phyloP scores from a whole-genome alignment of 306 rosid genomes.

The Alnus rubra region DNA sequence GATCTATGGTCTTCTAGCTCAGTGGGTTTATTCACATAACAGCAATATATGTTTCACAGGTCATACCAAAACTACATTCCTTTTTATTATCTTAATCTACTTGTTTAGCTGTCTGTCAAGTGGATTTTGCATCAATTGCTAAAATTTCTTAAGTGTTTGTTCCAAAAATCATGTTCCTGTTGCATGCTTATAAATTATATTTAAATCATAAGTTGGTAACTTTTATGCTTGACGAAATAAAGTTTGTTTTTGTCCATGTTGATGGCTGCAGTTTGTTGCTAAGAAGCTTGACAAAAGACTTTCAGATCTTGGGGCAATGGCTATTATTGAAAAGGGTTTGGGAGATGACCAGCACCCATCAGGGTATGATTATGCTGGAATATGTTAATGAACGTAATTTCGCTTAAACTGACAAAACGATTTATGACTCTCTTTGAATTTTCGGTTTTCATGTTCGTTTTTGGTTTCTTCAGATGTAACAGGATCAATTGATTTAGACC shows the following conservation, averaged over 20 bases:
- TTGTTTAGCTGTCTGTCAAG: background rate
- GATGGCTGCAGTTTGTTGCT: constrained; percentile 74
- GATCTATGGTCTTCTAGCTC: background rate
- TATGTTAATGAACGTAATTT: constrained; percentile 6
- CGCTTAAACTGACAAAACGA: constrained; percentile 23
- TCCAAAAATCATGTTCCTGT: background rate
- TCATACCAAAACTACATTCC: background rate
- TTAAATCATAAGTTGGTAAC: background rate
- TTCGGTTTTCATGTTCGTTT: background rate
- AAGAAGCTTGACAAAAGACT: constrained; percentile 95
- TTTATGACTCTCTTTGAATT: constrained; percentile 16
- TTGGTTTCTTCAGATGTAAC: constrained; percentile 16
- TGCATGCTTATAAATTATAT: background rate
- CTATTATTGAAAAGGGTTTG: constrained; percentile 74
- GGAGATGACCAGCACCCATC: constrained; percentile 97
- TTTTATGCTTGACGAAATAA: background rate
- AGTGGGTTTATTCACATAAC: background rate
- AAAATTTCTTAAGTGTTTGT: background rate
- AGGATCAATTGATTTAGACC: constrained; percentile 10
- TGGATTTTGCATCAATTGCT: background rate
- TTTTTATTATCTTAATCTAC: background rate
- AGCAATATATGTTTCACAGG: background rate
- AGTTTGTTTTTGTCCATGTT: constrained; percentile 9
- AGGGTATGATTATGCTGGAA: constrained; percentile 54
- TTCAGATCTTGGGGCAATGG: constrained; percentile 71